phyloP scores from a whole-genome alignment of 2,329 filamentous ascomycete species.

The Phyllosticta capitalensis region DNA sequence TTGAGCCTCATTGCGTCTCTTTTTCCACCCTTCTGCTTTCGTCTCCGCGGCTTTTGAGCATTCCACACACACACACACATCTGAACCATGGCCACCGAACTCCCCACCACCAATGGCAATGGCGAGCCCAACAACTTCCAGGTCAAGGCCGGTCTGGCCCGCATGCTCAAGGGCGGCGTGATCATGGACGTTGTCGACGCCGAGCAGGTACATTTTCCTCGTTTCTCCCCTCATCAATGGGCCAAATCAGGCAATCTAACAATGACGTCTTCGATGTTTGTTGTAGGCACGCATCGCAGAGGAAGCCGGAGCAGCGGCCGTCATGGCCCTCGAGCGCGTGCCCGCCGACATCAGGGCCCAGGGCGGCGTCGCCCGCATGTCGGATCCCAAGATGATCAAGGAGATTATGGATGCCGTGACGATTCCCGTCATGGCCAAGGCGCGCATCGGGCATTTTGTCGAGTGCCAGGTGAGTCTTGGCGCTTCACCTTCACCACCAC shows the following conservation, averaged over 20 bases:
- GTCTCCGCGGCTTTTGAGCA: neutral
- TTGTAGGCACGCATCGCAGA: slow-evolving; percentile 83
- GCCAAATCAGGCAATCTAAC: neutral
- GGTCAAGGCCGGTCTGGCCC: slow-evolving; percentile 88
- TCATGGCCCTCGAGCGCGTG: slow-evolving; percentile 97
- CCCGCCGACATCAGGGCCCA: slow-evolving; percentile 89
- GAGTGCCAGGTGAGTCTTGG: slow-evolving; percentile 64
- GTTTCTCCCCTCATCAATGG: neutral
- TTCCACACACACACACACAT: neutral
- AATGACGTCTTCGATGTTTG: neutral
- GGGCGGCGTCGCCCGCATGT: slow-evolving; percentile 95
- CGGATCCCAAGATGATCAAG: slow-evolving; percentile 86
- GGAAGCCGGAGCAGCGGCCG: slow-evolving; percentile 87
- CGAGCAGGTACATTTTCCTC: slow-evolving; percentile 52
- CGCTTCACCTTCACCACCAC: neutral
- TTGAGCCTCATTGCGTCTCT: neutral
- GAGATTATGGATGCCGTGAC: slow-evolving; percentile 92
- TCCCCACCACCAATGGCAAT: slow-evolving; percentile 38
- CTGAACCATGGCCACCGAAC: slow-evolving; percentile 36
- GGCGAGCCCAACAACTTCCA: slow-evolving; percentile 53
- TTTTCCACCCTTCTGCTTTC: neutral
- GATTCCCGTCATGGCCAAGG: slow-evolving; percentile 98
- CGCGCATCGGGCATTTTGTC: slow-evolving; percentile 93
- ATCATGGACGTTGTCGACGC: slow-evolving; percentile 99
- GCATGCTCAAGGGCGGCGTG: slow-evolving; percentile 98